Evolutionary conservation across 257 asterid species (phyloP).

Genomic region (Solanum corneliomulleri): DNA sequence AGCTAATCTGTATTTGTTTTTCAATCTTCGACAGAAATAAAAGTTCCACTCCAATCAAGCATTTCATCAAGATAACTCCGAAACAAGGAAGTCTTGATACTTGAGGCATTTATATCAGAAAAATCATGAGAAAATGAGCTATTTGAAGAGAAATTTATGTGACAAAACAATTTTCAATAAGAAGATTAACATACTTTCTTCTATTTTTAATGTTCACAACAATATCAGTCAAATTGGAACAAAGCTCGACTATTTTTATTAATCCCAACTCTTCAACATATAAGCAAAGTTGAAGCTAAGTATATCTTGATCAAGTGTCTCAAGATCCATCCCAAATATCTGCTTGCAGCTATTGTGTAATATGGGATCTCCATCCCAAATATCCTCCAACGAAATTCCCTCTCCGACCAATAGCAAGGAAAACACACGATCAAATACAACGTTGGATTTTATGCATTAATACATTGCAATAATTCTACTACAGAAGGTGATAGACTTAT

Average conservation of each 20-base stretch:
- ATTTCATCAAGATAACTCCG: conserved; percentile 54
- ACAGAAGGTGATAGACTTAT: conserved; percentile 23
- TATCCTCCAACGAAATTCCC: too few relatives aligned
- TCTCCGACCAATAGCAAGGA: not conserved
- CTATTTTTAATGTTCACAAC: conserved; percentile 61
- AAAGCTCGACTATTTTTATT: not conserved
- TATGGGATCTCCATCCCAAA: too few relatives aligned
- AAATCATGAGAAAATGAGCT: conserved; percentile 41
- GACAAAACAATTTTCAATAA: conserved; percentile 24
- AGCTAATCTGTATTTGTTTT: not conserved
- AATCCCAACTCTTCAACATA: not conserved
- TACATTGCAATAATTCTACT: conserved; percentile 60
- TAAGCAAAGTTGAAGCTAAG: not conserved
- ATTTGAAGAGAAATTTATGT: conserved; percentile 43
- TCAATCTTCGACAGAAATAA: not conserved
- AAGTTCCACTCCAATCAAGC: conserved; percentile 18
- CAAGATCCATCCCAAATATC: too few relatives aligned
- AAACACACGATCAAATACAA: not conserved
- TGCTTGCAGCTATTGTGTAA: too few relatives aligned
- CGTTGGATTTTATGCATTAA: not conserved
- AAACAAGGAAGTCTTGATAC: conserved; percentile 41
- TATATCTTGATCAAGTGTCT: too few relatives aligned
- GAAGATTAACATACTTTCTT: conserved; percentile 39
- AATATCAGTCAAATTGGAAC: conserved; percentile 38
- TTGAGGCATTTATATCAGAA: conserved; percentile 23